phyloP scores from a whole-genome alignment of 441 rosid species.

The Populus tomentosa region DNA sequence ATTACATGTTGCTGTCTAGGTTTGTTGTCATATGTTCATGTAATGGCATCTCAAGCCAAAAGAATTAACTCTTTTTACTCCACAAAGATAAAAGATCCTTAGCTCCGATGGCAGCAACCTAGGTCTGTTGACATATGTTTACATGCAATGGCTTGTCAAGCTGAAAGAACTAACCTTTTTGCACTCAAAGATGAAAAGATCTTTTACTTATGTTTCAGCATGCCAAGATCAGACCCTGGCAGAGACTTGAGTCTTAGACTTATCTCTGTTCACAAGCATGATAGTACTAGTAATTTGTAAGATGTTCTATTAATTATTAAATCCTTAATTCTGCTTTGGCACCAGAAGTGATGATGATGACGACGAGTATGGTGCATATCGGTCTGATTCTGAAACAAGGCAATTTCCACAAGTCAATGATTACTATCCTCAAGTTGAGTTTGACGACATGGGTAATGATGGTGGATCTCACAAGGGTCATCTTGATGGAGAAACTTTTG shows the following conservation, averaged over 20 bases:
- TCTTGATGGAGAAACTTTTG: slow-evolving; percentile 42
- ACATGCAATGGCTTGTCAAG: background rate
- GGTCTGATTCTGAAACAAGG: slow-evolving; percentile 52
- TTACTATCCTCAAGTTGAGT: slow-evolving; percentile 51
- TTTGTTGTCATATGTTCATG: background rate
- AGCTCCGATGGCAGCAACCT: background rate
- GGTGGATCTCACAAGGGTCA: slow-evolving; percentile 43
- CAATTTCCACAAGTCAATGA: slow-evolving; percentile 45
- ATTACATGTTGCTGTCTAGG: background rate
- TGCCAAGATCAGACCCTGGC: background rate
- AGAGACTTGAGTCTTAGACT: background rate
- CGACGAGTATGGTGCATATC: slow-evolving; percentile 50
- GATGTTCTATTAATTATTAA: background rate
- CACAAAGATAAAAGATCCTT: background rate
- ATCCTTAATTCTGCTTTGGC: slow-evolving; percentile 17
- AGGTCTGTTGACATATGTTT: background rate
- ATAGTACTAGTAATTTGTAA: background rate
- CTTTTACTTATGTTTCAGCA: background rate
- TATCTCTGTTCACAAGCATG: background rate
- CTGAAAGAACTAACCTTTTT: background rate
- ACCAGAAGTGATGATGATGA: slow-evolving; percentile 79
- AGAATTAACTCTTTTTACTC: background rate
- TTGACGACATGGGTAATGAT: slow-evolving; percentile 47
- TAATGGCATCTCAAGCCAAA: background rate
- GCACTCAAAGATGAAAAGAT: background rate